Base-by-base conservation (phyloP, 805 yeast species). In the Metschnikowia kofuensis region DNA sequence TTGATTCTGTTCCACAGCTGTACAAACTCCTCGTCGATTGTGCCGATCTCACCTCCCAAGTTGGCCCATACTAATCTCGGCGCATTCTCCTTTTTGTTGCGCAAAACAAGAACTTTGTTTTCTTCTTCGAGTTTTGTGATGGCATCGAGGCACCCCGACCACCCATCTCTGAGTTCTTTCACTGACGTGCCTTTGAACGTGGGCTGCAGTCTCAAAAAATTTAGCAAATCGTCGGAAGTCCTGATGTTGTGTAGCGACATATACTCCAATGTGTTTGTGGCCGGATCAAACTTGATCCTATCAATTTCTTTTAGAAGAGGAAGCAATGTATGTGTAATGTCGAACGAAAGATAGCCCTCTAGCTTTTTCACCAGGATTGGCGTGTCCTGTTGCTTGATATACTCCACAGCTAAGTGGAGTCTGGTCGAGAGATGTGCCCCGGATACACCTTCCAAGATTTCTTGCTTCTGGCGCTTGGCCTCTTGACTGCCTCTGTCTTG, bases 51-150 rank as follows among this genome's bases (percentile, higher is more conserved):
- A 11, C 90, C 87, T 29, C 95, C 96, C 41, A 72, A 66, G 59
- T 89, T 89, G 16, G 92, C 84, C 98, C 98, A 94, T 12, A 94
- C 87, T 50, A 85, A 80, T 54, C 96, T 75, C n/a, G 99, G 97
- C 1, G 90, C 75, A 60, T 87, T 89, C 58, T 94, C 99, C 73
- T 94, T 95, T 62, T 92, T 90, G 28, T 96, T 90, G 49, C 96
- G 78, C 58, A 89, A 73, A 1, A 94, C 97, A 31, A 94, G 74
- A 35, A 92, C 82, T 60, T 87, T 85, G 49, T 85, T 79, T 48
- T 85, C 85, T 47, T 76, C 75, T 62, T 94, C 99, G 30, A 94
- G 72, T 57, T 86, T 84, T 42, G 84, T 83, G 27, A 94, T 83
- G 0, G 94, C 85, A 6, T 81, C 83, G 35, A 85, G 67, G 65